Base-by-base conservation (phyloP, 495 filamentous ascomycete genomes). In the Neurospora hispaniola region DNA sequence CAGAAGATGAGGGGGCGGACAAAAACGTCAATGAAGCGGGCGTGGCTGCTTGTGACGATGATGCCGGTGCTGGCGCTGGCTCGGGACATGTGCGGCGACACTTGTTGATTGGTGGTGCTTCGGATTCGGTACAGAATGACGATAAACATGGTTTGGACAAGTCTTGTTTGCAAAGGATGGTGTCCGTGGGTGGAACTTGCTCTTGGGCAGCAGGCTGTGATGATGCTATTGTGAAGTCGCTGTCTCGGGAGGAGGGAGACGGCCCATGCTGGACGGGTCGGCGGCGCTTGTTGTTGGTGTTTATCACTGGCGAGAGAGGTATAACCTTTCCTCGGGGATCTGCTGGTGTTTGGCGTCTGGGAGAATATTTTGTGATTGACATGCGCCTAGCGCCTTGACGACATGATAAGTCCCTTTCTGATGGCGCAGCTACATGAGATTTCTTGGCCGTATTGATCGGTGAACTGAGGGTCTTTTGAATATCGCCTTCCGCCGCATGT, bases 101-200 rank as follows among this genome's bases (percentile, higher is more conserved):
- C 70, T 83, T 82, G 23, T 83, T 82, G 23, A 72, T n/a, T 4
- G 76, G 75, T 0, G 78, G 77, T 16, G 84, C 83, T 42, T 81
- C 82, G 0, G 83, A 84, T 46, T 82, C 80, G 0, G 81, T 80
- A 42, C 82, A 75, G 23, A 40, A 59, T 54, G 72, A 73, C 1
- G 78, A 43, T 7, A 16, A 76, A 40, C 42, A 42, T 11, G 71
- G 48, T 1, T 66, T 18, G 39, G 5, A 4, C 31, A 18, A 42
- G 73, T 71, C 48, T 76, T 68, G 10, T 59, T 35, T 31, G 9
- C 9, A 2, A 66, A 66, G 3, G 41, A 31, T 31, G 27, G 35
- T 4, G 69, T 6, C 20, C 16, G 43, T 8, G 27, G 71, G 23
- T 18, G 16, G 41, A 18, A 38, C 20, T 71, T 59, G 70, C 11